A percentile compares a stretch with the other conserved stretches of the same genome.
Conservation (phyloP, 768 basidiomycete genomes). For the Peribolospora baueri region DNA sequence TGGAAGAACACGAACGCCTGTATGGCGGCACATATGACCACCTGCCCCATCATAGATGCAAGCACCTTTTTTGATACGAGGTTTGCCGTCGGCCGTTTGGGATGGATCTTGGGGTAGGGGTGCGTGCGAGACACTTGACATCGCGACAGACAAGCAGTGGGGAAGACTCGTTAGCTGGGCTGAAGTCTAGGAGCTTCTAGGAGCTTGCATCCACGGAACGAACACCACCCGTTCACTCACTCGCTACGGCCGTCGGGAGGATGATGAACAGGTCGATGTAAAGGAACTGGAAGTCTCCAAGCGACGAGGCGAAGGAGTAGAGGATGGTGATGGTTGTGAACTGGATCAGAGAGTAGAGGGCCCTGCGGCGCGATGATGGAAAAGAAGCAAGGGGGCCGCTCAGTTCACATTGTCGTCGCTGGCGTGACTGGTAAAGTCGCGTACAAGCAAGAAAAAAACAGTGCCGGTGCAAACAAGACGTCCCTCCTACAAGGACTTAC, state of each 20-base stretch:
- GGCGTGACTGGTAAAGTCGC: not conserved
- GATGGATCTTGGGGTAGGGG: constrained; percentile 61
- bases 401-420: not conserved
- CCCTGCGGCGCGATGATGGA: constrained; percentile 31
- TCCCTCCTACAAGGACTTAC: constrained; percentile 27
- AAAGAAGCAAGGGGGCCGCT: not conserved
- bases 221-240: constrained; percentile 28
- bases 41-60: constrained; percentile 76
- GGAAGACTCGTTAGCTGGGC: not conserved
- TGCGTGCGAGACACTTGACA: constrained; percentile 73
- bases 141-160: not conserved
- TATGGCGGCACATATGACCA: constrained; percentile 52
- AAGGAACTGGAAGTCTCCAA: constrained; percentile 90
- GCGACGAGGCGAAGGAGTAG: constrained; percentile 84
- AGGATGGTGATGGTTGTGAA: constrained; percentile 92
- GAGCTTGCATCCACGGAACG: not conserved
- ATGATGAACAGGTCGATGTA: constrained; percentile 98
- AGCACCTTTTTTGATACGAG: constrained; percentile 88
- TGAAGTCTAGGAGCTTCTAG: too few species aligned
- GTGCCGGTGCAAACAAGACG: not conserved
- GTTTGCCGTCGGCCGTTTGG: constrained; percentile 81
- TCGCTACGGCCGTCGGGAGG: constrained; percentile 84
- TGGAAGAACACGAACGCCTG: constrained; percentile 78
- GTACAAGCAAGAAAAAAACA: constrained; percentile 1
- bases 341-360: constrained; percentile 90